A percentile compares a stretch with the other conserved stretches of the same genome.
Evolutionary conservation across 441 rosid species (phyloP).

Genomic region (Viola pubescens): DNA sequence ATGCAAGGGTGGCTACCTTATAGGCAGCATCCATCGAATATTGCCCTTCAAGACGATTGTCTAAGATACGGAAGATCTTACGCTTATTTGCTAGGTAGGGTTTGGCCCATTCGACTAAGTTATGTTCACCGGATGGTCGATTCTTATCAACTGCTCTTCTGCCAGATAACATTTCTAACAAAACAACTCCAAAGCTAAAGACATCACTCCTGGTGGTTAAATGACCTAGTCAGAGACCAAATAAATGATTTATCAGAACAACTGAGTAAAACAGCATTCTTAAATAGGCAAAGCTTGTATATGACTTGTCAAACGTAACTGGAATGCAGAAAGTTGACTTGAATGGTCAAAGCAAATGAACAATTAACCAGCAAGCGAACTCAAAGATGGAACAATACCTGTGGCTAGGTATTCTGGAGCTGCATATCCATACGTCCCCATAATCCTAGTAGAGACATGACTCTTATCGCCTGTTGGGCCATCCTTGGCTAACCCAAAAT

Average conservation of each 20-base stretch:
- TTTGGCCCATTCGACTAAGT: constrained; percentile 76
- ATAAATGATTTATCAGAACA: constrained; percentile 2
- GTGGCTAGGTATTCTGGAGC: constrained; percentile 88
- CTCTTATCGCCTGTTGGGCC: constrained; percentile 86
- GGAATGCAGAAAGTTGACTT: neutral
- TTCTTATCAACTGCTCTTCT: constrained; percentile 69
- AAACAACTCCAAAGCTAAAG: constrained; percentile 78
- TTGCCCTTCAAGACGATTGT: constrained; percentile 69
- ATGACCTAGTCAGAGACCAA: constrained; percentile 43
- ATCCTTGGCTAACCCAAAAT: constrained; percentile 91
- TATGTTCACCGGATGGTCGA: constrained; percentile 74
- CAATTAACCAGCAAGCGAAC: neutral
- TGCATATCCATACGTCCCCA: constrained; percentile 89
- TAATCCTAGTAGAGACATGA: constrained; percentile 78
- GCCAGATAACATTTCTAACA: constrained; percentile 76
- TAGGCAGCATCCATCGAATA: constrained; percentile 54
- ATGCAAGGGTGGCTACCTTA: constrained; percentile 47
- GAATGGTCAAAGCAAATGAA: neutral
- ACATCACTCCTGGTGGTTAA: constrained; percentile 68
- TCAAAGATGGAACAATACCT: constrained; percentile 30
- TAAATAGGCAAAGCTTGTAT: neutral
- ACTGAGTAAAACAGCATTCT: neutral
- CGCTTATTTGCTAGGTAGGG: constrained; percentile 67
- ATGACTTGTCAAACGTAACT: no score
- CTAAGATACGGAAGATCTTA: constrained; percentile 51